Percentiles rank a stretch among this genome's conserved stretches.
Evolutionary conservation across 345 rosid genomes (phyloP).

Genomic region (Acer negundo): DNA sequence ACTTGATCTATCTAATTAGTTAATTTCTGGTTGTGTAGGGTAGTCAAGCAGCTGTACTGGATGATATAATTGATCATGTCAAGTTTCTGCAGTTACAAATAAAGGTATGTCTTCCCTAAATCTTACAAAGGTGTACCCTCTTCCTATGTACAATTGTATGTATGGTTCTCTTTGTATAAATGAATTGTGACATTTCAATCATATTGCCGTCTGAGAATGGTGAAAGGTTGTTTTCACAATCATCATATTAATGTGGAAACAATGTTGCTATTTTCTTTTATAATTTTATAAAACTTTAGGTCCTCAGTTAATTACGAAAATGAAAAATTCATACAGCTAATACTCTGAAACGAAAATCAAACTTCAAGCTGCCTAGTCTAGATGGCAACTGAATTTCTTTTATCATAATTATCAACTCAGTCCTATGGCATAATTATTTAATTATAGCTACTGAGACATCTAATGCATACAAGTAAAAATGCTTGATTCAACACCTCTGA

Average conservation of each 20-base stretch:
- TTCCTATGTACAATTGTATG: background rate
- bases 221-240: slow-evolving; percentile 4
- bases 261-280: background rate
- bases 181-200: background rate
- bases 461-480: background rate
- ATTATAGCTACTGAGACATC: background rate
- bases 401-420: background rate
- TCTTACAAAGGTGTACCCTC: background rate
- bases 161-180: background rate
- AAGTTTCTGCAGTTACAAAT: slow-evolving; percentile 63
- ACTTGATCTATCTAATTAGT: slow-evolving; percentile 2
- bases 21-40: slow-evolving; percentile 32
- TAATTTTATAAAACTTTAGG: background rate
- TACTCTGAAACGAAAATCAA: background rate
- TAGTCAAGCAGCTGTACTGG: slow-evolving; percentile 34
- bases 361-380: background rate
- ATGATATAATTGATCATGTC: slow-evolving; percentile 44
- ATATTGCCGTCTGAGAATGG: background rate
- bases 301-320: background rate
- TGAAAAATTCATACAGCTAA: background rate
- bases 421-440: slow-evolving; percentile 1
- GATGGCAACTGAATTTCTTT: background rate
- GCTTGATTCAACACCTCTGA: background rate
- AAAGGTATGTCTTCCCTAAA: slow-evolving; percentile 38
- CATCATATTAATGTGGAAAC: background rate